Conservation (phyloP, 202 grass and related monocot genomes). For the Schoenoplectus tabernaemontani region DNA sequence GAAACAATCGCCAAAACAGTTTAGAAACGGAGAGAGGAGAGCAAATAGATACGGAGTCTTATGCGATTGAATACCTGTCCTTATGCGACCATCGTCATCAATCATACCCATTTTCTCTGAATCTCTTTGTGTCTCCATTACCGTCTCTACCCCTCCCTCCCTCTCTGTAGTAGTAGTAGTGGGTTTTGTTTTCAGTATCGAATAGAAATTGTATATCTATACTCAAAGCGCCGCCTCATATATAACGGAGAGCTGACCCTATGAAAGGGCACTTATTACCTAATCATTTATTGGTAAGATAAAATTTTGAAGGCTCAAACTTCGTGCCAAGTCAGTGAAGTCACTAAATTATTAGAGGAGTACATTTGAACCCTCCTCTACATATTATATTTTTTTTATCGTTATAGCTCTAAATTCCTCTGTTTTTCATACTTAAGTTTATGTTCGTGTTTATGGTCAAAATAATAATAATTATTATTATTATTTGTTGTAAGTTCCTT, state of each 20-base stretch:
- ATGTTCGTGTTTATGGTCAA: no score
- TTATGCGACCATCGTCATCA: slow-evolving; percentile 61
- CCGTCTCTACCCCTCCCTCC: neutral
- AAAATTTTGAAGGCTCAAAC: neutral
- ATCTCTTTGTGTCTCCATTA: slow-evolving; percentile 54
- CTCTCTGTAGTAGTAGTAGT: neutral
- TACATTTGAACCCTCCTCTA: no score
- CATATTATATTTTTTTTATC: no score
- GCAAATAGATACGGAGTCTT: neutral
- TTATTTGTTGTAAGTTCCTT: neutral
- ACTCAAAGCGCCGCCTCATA: neutral
- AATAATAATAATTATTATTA: no score
- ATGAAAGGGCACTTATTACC: neutral
- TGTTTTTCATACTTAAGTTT: no score
- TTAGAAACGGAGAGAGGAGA: neutral
- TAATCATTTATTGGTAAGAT: neutral
- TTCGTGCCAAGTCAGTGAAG: neutral
- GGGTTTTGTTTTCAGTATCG: neutral
- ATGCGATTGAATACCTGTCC: slow-evolving; percentile 45
- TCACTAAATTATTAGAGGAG: no score
- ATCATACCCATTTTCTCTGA: slow-evolving; percentile 35
- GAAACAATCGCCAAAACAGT: neutral
- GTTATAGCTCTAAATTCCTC: no score
- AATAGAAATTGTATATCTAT: neutral
- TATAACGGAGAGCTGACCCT: neutral